Evolutionary conservation across 192 early-diverging fungal species (phyloP), one percentile per base, ranked within the genome.

Genomic region (Nowakowskiella sp.): DNA sequence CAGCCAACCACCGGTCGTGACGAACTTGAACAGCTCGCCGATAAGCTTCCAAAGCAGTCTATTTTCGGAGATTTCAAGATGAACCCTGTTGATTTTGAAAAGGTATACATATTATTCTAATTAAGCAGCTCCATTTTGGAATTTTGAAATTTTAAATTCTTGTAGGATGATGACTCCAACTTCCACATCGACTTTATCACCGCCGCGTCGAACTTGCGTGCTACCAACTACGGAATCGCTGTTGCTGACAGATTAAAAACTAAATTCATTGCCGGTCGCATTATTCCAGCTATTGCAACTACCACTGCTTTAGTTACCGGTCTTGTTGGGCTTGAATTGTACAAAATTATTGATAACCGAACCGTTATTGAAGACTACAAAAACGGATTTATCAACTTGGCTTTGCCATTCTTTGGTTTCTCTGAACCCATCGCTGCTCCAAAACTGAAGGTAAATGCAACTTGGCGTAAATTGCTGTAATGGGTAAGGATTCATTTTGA

Each of bases 101-200:
- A 99, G 53, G 58, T 61, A 60, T 21, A 28, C 51, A 23, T 25
- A 19, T 58, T 24, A 22, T 58, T n/a, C n/a, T n/a, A n/a, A n/a
- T n/a, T n/a, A n/a, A n/a, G n/a, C n/a, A n/a, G n/a, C n/a, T n/a
- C n/a, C n/a, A n/a, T n/a, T n/a, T n/a, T n/a, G n/a, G n/a, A n/a
- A n/a, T n/a, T n/a, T 21, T 1, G 23, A 21, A 49, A 27, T 23
- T 49, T 49, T 21, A 1, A 25, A 13, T 43, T n/a, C 31, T 7
- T 19, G 25, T 28, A 61, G 80, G 96, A 99, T 65, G 96, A 99
- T 64, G 96, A 99, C 58, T 85, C 82, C 65, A 99, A 99, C 77
- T 94, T 92, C 82, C 96, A 99, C 65, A 96, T 99, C 57, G 96
- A 99, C 66, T 99, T 97, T 70, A 88, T 99, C 61, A 90, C 96